A percentile compares a stretch with the other conserved stretches of the same genome.
Conservation (phyloP, 192 early-diverging fungal species). For the Phlyctochytrium planicorne region DNA sequence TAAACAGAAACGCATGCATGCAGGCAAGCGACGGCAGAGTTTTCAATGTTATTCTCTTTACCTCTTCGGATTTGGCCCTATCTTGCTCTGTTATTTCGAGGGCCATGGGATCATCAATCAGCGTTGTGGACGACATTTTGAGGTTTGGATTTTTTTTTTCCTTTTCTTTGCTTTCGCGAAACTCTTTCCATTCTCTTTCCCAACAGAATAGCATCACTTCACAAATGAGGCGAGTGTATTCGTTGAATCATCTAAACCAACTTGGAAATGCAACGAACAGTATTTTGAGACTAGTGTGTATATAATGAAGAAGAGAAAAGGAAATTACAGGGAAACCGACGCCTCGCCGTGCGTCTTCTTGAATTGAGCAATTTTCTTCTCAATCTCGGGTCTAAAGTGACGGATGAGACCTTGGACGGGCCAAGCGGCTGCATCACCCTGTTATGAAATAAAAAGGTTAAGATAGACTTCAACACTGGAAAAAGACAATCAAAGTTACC, state of each 20-base stretch:
- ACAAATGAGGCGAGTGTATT: too few relatives aligned
- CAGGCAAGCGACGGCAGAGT: neutral
- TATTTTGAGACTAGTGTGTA: too few relatives aligned
- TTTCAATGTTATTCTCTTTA: neutral
- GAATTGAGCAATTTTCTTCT: constrained; percentile 51
- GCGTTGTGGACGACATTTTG: neutral
- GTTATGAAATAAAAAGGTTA: neutral
- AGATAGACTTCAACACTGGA: neutral
- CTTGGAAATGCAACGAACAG: too few relatives aligned
- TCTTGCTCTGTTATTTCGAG: constrained; percentile 38
- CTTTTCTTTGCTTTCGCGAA: neutral
- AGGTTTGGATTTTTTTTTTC: neutral
- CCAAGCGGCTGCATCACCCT: constrained; percentile 98
- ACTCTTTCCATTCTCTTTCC: neutral
- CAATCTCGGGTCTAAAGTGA: constrained; percentile 86
- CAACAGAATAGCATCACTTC: too few relatives aligned
- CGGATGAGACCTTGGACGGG: constrained; percentile 94
- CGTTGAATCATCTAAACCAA: too few relatives aligned
- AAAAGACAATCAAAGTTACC: constrained; percentile 35
- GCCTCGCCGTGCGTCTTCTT: neutral
- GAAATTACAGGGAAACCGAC: neutral
- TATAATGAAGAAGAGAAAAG: too few relatives aligned
- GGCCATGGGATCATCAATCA: neutral
- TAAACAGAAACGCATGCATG: neutral
- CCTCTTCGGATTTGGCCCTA: constrained; percentile 37